Evolutionary conservation across 306 rosid genomes (phyloP).

Genomic region (Medicago lupulina): DNA sequence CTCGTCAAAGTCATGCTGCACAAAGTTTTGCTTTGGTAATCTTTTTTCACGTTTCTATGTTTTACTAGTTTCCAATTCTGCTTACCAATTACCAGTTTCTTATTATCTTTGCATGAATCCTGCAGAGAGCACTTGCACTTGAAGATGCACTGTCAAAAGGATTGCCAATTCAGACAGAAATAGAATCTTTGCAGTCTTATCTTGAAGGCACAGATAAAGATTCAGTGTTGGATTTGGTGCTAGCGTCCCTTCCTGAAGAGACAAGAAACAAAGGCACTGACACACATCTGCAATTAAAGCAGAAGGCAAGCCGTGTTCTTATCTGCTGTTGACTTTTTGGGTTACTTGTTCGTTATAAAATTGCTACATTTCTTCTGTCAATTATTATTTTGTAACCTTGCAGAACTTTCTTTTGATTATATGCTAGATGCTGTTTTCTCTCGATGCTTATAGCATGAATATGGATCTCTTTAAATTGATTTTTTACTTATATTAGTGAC

Average conservation of each 20-base stretch:
- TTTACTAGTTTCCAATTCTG: constrained; percentile 24
- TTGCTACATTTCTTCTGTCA: constrained; percentile 30
- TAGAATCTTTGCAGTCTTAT: constrained; percentile 63
- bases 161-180: constrained; percentile 80
- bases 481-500: constrained; percentile 32
- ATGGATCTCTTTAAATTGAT: constrained; percentile 9
- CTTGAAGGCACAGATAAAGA: constrained; percentile 84
- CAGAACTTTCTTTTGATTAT: constrained; percentile 6
- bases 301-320: constrained; percentile 64
- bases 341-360: constrained; percentile 29
- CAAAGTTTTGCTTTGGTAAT: constrained; percentile 87
- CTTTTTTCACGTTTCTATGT: constrained; percentile 1
- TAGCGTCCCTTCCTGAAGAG: constrained; percentile 90
- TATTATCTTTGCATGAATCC: constrained; percentile 46
- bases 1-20: constrained; percentile 86
- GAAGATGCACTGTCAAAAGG: constrained; percentile 94
- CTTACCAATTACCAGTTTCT: constrained; percentile 35
- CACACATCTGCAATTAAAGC: constrained; percentile 74
- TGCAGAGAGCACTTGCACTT: constrained; percentile 89
- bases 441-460: constrained; percentile 17
- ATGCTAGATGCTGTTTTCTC: constrained; percentile 13
- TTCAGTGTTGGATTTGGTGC: constrained; percentile 79
- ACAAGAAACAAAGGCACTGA: constrained; percentile 72
- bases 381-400: constrained; percentile 32
- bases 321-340: constrained; percentile 24